Evolutionary conservation across 768 basidiomycete genomes (phyloP), one percentile per base, ranked within the genome.

Genomic region (Russula vinacea): DNA sequence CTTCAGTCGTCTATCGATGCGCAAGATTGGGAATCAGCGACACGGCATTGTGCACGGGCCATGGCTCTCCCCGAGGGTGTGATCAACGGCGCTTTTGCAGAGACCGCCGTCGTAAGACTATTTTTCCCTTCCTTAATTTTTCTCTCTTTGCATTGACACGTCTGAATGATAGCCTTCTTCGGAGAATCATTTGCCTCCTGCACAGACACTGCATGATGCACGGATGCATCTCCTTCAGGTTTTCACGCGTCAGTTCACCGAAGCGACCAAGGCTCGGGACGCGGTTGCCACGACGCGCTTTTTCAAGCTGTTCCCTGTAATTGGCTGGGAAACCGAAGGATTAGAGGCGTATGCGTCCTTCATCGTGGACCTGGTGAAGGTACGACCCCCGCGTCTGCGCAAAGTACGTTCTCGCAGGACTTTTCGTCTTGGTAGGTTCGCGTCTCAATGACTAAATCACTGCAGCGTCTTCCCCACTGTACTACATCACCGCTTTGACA

Each of bases 271-370:
- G 24, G 82, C 84, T 16, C 84, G 91, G 32, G 93, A 98, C 75
- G 88, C 94, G 29, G 87, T 87, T 16, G 87, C 88, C 0, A 94
- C 91, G 2, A 94, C 88, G 69, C 86, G 97, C 14, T 98, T 91
- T 77, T 99, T 99, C 82, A 94, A 98, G 74, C 79, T 99, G 3
- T 99, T 98, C 74, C 97, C 97, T 5, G 87, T 87, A 3, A 94
- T 99, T 58, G 94, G 93, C 7, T 97, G 93, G 83, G 94, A 98
- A 74, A 77, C 80, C 11, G 91, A 96, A 74, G 97, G 97, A 1
- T 80, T 99, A 29, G 86, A 94, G 65, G 90, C 88, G 0, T 99
- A 99, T 76, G 90, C 94, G 0, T 83, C 86, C 13, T 99, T 98
- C 74, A 93, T 99, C 8, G 88, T 94, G 10, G 90, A 93, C 69